A percentile compares a stretch with the other conserved stretches of the same genome.
Conservation (phyloP, 106 monocot genomes). For the Apostasia ramifera region DNA sequence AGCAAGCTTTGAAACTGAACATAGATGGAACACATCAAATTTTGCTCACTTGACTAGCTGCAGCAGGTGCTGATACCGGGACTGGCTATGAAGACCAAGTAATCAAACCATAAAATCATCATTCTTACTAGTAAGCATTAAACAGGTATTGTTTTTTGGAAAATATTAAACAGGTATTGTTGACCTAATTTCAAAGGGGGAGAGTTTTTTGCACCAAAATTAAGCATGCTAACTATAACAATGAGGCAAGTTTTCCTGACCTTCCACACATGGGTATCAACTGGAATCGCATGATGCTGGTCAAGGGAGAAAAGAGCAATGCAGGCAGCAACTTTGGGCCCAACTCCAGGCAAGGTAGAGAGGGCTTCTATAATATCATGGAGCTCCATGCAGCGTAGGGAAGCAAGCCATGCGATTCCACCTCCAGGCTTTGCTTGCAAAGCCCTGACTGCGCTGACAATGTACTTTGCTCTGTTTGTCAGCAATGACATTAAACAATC, state of each 20-base stretch:
- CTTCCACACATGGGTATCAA: constrained; percentile 99
- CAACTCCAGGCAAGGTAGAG: constrained; percentile 93
- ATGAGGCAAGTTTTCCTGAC: constrained; percentile 11
- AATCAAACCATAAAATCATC: too few species aligned
- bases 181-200: background rate
- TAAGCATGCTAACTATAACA: background rate
- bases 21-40: too few species aligned
- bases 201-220: background rate
- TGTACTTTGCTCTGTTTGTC: constrained; percentile 73
- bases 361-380: constrained; percentile 59
- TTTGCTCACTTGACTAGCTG: too few species aligned
- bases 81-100: too few species aligned
- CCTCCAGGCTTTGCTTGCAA: constrained; percentile 81
- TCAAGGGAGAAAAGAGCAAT: constrained; percentile 97
- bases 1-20: too few species aligned
- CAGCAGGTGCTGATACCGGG: too few species aligned
- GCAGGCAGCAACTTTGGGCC: constrained; percentile 95
- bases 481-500: constrained; percentile 4
- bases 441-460: constrained; percentile 63
- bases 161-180: too few species aligned
- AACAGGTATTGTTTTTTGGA: background rate
- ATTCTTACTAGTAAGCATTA: background rate
- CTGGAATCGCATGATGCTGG: constrained; percentile 96
- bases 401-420: constrained; percentile 82
- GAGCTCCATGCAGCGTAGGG: constrained; percentile 69